Percentiles rank a stretch among this genome's conserved stretches.
Evolutionary conservation across 75 land plant species (phyloP).

Genomic region (Selaginella moellendorffii): DNA sequence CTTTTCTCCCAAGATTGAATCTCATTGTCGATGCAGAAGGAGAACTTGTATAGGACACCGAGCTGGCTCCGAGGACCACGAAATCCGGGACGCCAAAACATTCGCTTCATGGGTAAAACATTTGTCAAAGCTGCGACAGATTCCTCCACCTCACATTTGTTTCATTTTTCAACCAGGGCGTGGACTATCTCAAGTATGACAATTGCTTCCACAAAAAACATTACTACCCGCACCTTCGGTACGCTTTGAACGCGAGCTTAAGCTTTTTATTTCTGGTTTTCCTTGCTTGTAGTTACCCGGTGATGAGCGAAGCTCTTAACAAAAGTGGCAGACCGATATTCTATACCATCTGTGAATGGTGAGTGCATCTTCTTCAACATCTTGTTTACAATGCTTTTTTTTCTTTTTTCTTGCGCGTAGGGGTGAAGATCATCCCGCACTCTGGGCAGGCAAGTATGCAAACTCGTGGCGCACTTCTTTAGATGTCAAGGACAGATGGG

Average conservation of each 20-base stretch:
- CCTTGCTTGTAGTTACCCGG: conserved; percentile 1
- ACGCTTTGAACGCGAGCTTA: background rate
- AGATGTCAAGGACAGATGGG: conserved; percentile 9
- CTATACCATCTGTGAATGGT: conserved; percentile 99
- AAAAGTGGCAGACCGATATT: conserved; percentile 65
- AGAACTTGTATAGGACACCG: conserved; percentile 5
- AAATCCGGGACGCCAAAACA: conserved; percentile 47
- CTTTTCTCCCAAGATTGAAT: background rate
- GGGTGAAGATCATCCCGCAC: conserved; percentile 5
- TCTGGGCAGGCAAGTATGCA: conserved; percentile 3
- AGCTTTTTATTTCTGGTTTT: background rate
- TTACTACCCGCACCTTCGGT: background rate
- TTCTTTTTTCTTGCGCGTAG: background rate
- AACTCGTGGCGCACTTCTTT: conserved; percentile 2
- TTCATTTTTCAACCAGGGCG: background rate
- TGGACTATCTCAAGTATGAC: conserved; percentile 6
- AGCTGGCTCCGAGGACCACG: conserved; percentile 22
- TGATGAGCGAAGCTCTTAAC: conserved; percentile 83
- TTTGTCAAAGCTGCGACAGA: background rate
- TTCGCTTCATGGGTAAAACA: conserved; percentile 89
- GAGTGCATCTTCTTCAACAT: conserved; percentile 9
- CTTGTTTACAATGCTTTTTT: background rate
- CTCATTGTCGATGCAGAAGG: background rate
- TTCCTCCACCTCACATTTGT: no score
- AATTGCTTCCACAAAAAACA: conserved; percentile 1